These are phyloP conservation scores for Acanthamoeba castellanii DNA, from an alignment of 208 protist species.

Conservation along the genomic window DNA sequence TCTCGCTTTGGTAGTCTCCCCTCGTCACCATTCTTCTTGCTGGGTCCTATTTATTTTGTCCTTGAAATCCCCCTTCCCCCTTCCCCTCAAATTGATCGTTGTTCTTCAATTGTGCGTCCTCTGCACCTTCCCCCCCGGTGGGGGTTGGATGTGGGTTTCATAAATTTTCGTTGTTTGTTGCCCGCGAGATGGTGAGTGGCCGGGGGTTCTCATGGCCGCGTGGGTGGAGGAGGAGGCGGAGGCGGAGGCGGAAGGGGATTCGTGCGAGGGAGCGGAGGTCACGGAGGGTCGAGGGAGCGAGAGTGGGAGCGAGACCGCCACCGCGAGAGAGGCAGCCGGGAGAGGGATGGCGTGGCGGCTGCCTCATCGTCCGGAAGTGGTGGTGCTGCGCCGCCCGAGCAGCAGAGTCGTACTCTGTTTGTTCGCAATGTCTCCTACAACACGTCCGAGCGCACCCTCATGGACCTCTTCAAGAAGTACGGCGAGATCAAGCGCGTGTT, in stretches of 20 bases:
- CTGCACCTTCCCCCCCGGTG: no score
- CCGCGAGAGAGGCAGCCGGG: neutral
- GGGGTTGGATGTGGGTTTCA: no score
- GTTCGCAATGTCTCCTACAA: neutral
- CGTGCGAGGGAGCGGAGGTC: no score
- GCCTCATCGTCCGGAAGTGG: neutral
- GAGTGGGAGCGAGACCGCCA: neutral
- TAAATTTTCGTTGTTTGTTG: no score
- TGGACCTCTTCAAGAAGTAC: neutral
- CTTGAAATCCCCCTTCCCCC: no score
- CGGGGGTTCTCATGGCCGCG: no score
- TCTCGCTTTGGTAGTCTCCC: neutral
- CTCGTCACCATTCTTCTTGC: neutral
- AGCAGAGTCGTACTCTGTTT: constrained; percentile 11
- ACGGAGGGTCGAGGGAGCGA: neutral
- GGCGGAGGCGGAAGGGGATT: neutral
- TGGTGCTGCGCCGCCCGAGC: neutral
- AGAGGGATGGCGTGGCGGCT: neutral
- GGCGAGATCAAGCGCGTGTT: constrained; percentile 34
- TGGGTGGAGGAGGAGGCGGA: no score
- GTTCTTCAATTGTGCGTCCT: no score
- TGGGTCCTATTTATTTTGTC: neutral
- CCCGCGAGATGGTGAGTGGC: no score
- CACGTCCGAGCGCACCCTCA: neutral
- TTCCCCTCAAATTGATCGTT: no score